Evolutionary conservation across 2,329 filamentous ascomycete species (phyloP).

Genomic region (Penicillium aurantiogriseum): DNA sequence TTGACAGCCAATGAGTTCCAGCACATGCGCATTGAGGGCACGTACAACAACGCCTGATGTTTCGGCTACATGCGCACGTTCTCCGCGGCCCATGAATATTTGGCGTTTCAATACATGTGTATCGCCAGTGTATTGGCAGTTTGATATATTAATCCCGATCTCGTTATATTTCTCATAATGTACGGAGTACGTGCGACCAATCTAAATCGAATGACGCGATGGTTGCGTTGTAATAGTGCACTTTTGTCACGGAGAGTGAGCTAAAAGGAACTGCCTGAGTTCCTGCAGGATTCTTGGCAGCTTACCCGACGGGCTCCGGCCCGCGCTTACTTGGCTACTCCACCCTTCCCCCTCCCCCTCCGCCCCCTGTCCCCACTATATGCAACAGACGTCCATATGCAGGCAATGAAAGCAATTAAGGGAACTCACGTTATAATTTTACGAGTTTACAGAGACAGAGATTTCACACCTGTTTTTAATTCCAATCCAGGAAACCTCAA

Average conservation of each 20-base stretch:
- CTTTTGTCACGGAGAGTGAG: no score
- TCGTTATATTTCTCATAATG: no score
- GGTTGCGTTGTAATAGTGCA: no score
- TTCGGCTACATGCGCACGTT: background rate
- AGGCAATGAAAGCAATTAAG: background rate
- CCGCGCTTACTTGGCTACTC: background rate
- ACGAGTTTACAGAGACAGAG: no score
- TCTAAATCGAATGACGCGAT: no score
- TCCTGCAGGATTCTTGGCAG: background rate
- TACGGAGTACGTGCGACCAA: no score
- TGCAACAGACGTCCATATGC: background rate
- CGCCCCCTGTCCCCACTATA: background rate
- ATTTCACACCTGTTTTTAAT: background rate
- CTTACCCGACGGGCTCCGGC: background rate
- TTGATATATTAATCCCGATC: no score
- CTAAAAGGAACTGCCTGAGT: no score
- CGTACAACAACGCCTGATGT: background rate
- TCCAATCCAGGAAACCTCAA: background rate
- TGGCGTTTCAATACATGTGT: no score
- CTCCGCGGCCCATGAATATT: no score
- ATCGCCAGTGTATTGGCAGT: no score
- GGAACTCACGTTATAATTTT: no score
- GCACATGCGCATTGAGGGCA: background rate
- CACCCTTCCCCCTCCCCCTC: background rate
- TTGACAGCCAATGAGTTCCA: background rate